Conservation (phyloP, 768 basidiomycete species). For the Amanita jacksonii region DNA sequence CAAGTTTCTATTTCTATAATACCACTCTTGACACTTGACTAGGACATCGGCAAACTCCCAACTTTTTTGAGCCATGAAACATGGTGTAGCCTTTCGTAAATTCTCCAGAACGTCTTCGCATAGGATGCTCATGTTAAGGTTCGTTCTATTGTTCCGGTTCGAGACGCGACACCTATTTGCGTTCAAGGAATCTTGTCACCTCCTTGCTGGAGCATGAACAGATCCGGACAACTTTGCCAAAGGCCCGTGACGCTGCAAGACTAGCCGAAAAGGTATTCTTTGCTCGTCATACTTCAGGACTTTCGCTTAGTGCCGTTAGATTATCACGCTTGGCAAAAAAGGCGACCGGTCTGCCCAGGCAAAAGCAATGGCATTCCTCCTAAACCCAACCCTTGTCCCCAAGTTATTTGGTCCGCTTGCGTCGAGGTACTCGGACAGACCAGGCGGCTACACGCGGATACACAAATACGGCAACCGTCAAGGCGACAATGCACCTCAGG, state of each 20-base stretch:
- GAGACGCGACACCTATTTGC: constrained; percentile 9
- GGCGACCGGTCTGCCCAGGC: constrained; percentile 61
- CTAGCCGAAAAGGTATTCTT: constrained; percentile 78
- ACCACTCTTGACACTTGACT: neutral
- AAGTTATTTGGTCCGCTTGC: constrained; percentile 80
- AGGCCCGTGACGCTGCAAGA: constrained; percentile 86
- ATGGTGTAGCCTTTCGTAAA: constrained; percentile 88
- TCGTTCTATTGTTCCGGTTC: constrained; percentile 13
- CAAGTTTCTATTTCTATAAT: no score
- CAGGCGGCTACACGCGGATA: constrained; percentile 93
- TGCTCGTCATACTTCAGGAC: neutral
- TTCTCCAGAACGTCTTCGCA: constrained; percentile 89
- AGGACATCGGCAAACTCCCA: neutral
- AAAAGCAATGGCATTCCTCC: constrained; percentile 70
- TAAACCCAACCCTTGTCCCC: constrained; percentile 61
- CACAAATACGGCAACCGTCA: constrained; percentile 82
- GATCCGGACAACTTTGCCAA: constrained; percentile 91
- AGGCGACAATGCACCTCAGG: constrained; percentile 91
- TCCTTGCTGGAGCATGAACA: constrained; percentile 92
- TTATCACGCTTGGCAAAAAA: constrained; percentile 89
- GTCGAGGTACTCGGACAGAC: constrained; percentile 67
- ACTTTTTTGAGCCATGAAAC: constrained; percentile 73
- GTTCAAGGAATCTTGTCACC: constrained; percentile 79
- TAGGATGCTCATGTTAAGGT: constrained; percentile 90
- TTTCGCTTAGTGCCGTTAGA: constrained; percentile 29